These are phyloP conservation scores for Fusarium musae DNA, from an alignment of 2,329 filamentous ascomycete genomes.

Conservation along the genomic window DNA sequence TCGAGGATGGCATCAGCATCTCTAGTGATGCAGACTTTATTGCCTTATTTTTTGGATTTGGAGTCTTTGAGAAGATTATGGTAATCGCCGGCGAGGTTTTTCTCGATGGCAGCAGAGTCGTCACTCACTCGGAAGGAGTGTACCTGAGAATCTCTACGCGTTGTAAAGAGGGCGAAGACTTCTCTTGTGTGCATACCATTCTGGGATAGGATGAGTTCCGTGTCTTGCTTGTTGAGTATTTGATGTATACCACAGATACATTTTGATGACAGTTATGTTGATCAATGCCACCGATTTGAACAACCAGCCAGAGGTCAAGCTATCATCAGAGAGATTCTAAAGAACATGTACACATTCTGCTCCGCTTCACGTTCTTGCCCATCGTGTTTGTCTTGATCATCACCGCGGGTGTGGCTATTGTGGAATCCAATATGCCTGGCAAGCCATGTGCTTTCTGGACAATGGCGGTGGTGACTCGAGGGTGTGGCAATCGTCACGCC, in stretches of 20 bases:
- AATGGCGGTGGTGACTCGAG: neutral
- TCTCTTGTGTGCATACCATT: neutral
- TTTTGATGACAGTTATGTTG: neutral
- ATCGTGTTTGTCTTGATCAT: too few species aligned
- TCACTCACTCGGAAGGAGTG: too few species aligned
- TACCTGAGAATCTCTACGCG: too few species aligned
- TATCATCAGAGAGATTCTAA: fast-evolving
- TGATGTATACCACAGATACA: neutral
- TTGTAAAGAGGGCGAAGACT: too few species aligned
- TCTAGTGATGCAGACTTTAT: neutral
- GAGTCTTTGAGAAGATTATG: neutral
- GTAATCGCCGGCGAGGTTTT: neutral
- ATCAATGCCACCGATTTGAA: neutral
- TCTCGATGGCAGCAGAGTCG: too few species aligned
- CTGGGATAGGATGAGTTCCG: neutral
- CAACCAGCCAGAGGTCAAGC: neutral
- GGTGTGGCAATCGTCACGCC: neutral
- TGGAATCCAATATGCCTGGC: too few species aligned
- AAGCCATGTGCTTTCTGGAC: neutral
- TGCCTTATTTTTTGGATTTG: too few species aligned
- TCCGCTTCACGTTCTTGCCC: neutral
- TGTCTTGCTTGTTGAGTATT: neutral
- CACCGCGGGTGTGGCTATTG: too few species aligned
- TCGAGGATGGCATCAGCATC: neutral
- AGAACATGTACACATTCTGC: neutral